Conservation (phyloP, 768 basidiomycete genomes). For the Boletellus emodensis region DNA sequence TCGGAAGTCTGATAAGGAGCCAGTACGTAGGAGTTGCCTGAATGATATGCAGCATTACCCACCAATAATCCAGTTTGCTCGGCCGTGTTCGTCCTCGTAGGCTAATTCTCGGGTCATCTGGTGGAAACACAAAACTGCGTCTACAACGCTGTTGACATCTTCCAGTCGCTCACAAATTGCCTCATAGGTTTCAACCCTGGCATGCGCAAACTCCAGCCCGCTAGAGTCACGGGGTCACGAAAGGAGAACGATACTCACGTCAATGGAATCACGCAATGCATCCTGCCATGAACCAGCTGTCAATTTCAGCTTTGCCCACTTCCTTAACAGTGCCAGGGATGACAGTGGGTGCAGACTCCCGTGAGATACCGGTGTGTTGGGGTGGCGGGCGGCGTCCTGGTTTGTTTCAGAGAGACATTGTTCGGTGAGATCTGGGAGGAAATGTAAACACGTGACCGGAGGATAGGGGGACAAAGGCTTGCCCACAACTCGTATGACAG, state of each 20-base stretch:
- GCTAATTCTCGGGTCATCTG: background rate
- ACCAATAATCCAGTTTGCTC: background rate
- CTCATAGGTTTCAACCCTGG: background rate
- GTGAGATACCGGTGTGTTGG: no score
- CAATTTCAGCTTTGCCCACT: conserved; percentile 7
- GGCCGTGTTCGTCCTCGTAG: background rate
- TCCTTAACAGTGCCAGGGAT: no score
- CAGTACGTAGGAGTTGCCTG: no score
- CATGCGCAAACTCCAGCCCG: background rate
- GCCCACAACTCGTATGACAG: no score
- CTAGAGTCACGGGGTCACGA: background rate
- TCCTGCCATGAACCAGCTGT: background rate
- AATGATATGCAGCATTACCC: no score
- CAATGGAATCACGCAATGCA: background rate
- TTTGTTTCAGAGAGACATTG: background rate
- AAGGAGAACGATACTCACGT: background rate
- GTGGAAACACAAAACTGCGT: background rate
- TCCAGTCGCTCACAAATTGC: background rate
- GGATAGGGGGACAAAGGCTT: no score
- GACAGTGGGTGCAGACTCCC: no score
- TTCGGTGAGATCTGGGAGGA: background rate
- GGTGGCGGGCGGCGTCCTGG: no score
- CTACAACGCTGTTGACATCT: background rate
- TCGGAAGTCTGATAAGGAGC: background rate
- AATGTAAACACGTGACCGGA: no score